phyloP scores from a whole-genome alignment of 2,329 filamentous ascomycete genomes.

The Fusarium phyllophilum region DNA sequence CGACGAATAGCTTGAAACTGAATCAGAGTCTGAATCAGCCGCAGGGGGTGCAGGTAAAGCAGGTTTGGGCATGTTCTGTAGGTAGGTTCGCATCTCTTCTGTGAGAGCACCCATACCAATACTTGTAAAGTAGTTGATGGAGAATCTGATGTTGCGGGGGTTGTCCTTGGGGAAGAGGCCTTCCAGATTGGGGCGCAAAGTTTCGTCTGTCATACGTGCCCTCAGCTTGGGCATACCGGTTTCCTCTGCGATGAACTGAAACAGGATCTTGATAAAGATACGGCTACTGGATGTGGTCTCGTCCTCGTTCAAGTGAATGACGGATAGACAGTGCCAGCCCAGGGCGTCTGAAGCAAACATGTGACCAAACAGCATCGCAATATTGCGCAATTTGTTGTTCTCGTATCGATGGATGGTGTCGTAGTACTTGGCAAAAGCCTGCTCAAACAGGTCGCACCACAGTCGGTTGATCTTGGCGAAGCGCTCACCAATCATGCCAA shows the following conservation, averaged over 20 bases:
- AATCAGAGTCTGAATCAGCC: slow-evolving; percentile 74
- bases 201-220: slow-evolving; percentile 79
- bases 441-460: slow-evolving; percentile 93
- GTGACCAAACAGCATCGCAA: slow-evolving; percentile 94
- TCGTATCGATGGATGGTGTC: slow-evolving; percentile 97
- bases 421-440: slow-evolving; percentile 92
- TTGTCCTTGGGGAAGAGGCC: slow-evolving; percentile 93
- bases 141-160: slow-evolving; percentile 90
- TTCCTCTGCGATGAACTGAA: slow-evolving; percentile 90
- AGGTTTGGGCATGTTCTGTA: slow-evolving; percentile 91
- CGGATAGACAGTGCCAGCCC: slow-evolving; percentile 88
- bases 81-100: slow-evolving; percentile 90
- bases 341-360: slow-evolving; percentile 88
- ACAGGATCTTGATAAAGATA: slow-evolving; percentile 98
- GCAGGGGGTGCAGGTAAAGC: slow-evolving; percentile 72
- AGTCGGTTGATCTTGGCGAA: slow-evolving; percentile 96
- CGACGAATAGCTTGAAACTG: slow-evolving; percentile 81
- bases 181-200: slow-evolving; percentile 79
- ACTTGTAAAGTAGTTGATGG: slow-evolving; percentile 99
- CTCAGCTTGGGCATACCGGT: slow-evolving; percentile 85
- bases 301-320: slow-evolving; percentile 92
- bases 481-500: slow-evolving; percentile 90
- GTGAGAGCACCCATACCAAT: slow-evolving; percentile 96
- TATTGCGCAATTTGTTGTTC: slow-evolving; percentile 93
- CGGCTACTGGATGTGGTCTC: slow-evolving; percentile 96